A percentile compares a stretch with the other conserved stretches of the same genome.
These are phyloP conservation scores for Boletus rex-veris DNA, from an alignment of 768 basidiomycete species.

Conservation along the genomic window DNA sequence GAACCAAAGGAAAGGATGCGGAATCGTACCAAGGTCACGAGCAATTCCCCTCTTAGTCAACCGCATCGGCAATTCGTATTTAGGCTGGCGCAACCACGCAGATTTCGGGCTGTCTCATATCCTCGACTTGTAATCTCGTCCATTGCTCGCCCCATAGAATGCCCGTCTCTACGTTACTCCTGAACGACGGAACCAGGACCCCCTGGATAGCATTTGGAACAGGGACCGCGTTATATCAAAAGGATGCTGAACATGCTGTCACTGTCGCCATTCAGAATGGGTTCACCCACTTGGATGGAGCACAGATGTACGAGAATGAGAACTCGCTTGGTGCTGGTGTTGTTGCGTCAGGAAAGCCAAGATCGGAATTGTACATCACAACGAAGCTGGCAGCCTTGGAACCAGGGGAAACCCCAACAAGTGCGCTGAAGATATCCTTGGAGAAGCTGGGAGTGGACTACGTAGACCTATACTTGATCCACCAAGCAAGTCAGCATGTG, in stretches of 20 bases:
- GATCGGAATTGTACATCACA: constrained; percentile 57
- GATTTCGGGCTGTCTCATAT: background rate
- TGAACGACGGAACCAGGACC: constrained; percentile 52
- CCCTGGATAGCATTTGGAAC: constrained; percentile 65
- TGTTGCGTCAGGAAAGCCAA: constrained; percentile 45
- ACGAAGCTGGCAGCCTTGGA: constrained; percentile 45
- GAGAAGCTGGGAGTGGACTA: constrained; percentile 50
- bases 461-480: constrained; percentile 66
- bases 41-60: constrained; percentile 12
- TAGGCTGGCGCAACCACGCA: background rate
- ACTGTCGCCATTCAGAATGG: constrained; percentile 50
- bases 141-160: constrained; percentile 15
- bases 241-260: constrained; percentile 41
- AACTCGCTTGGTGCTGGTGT: constrained; percentile 49
- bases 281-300: constrained; percentile 63
- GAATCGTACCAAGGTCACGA: constrained; percentile 10
- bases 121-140: constrained; percentile 4
- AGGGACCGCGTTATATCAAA: constrained; percentile 48
- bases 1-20: too few species aligned
- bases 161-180: constrained; percentile 33
- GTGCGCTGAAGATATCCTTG: constrained; percentile 50
- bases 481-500: constrained; percentile 38
- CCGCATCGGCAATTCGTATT: constrained; percentile 2
- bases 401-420: constrained; percentile 45
- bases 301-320: constrained; percentile 58